Percentiles rank a stretch among this genome's conserved stretches.
These are phyloP conservation scores for Collybiopsis luxurians DNA, from an alignment of 768 basidiomycete genomes.

Conservation along the genomic window DNA sequence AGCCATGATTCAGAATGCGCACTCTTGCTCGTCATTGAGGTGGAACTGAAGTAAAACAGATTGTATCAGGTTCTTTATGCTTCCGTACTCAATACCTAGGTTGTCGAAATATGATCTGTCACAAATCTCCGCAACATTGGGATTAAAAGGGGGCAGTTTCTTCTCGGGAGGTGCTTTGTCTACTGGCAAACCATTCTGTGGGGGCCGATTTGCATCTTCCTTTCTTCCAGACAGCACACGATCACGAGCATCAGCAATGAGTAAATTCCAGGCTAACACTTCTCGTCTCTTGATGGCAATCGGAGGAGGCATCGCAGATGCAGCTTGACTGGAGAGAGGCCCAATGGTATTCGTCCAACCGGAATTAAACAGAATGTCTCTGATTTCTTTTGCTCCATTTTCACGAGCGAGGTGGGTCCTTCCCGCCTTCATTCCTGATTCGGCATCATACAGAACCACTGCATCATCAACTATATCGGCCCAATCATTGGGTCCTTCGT, in stretches of 20 bases:
- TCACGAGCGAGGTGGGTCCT: not conserved
- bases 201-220: not conserved
- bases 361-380: not conserved
- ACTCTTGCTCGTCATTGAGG: constrained; percentile 28
- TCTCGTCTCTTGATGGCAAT: not conserved
- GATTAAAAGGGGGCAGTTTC: too few relatives aligned
- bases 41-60: constrained; percentile 11
- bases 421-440: not conserved
- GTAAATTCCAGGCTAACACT: not conserved
- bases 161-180: too few relatives aligned
- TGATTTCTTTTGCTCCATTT: not conserved
- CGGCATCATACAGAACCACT: not conserved
- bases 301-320: not conserved
- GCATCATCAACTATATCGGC: constrained; percentile 3
- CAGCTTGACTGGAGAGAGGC: not conserved
- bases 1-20: constrained; percentile 28
- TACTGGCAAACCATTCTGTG: not conserved
- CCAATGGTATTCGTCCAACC: not conserved
- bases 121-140: constrained; percentile 16
- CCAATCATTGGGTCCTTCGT: constrained; percentile 3
- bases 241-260: too few relatives aligned
- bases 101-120: constrained; percentile 22
- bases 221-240: too few relatives aligned
- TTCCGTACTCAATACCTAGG: constrained; percentile 2
- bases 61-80: constrained; percentile 2